Evolutionary conservation across 2,329 filamentous ascomycete species (phyloP).

Genomic region (Fusarium nurragi): DNA sequence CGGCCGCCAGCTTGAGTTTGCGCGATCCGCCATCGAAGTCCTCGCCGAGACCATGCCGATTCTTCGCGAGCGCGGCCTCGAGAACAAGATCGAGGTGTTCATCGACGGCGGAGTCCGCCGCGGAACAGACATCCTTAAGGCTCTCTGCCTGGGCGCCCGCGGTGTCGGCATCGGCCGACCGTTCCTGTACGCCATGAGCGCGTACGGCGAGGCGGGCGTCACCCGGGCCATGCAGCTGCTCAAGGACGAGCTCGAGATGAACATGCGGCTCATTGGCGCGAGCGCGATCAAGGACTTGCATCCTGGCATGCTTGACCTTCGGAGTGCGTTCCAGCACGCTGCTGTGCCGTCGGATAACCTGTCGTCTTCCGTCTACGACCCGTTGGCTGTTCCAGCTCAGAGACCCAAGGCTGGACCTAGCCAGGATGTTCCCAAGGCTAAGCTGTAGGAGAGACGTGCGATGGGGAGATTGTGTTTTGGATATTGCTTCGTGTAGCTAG

Average conservation of each 20-base stretch:
- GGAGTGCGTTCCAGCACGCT: constrained; percentile 69
- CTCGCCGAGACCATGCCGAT: constrained; percentile 94
- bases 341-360: constrained; percentile 62
- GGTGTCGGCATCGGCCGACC: constrained; percentile 94
- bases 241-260: constrained; percentile 98
- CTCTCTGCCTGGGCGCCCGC: constrained; percentile 87
- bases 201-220: constrained; percentile 87
- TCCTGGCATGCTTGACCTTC: constrained; percentile 80
- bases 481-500: constrained; percentile 5
- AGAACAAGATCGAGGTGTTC: constrained; percentile 84
- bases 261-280: constrained; percentile 92
- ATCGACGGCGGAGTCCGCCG: constrained; percentile 91
- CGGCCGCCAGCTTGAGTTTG: constrained; percentile 91
- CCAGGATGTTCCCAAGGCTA: constrained; percentile 46
- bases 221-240: constrained; percentile 91
- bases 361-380: constrained; percentile 62
- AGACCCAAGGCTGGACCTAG: constrained; percentile 51
- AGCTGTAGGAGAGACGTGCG: constrained; percentile 54
- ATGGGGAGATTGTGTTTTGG: constrained; percentile 2
- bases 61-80: constrained; percentile 75
- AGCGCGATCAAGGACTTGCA: constrained; percentile 79
- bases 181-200: constrained; percentile 95
- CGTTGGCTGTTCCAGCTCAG: constrained; percentile 62
- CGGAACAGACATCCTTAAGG: constrained; percentile 95
- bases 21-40: constrained; percentile 87